These are phyloP conservation scores for Apiospora pterosperma DNA, from an alignment of 2,329 filamentous ascomycete genomes.

Conservation along the genomic window DNA sequence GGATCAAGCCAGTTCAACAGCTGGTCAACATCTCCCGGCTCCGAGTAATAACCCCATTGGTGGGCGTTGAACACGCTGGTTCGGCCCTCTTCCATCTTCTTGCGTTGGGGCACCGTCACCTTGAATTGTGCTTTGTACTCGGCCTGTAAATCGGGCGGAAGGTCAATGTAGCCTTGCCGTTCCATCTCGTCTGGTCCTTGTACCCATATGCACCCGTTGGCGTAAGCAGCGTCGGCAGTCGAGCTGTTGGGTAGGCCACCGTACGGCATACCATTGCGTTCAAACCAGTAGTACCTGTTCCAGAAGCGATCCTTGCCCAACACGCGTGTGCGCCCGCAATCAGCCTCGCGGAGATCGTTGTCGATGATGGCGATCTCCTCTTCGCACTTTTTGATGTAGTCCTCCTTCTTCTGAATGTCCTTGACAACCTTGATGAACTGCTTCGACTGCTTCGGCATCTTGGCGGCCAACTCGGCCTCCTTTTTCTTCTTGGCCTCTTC, in stretches of 20 bases:
- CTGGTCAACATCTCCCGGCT: conserved; percentile 71
- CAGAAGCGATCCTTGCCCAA: conserved; percentile 95
- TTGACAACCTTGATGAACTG: conserved; percentile 84
- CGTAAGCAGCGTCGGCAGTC: conserved; percentile 81
- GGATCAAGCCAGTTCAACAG: conserved; percentile 87
- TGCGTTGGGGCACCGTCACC: conserved; percentile 82
- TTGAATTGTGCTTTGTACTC: conserved; percentile 75
- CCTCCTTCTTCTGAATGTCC: conserved; percentile 85
- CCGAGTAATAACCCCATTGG: conserved; percentile 91
- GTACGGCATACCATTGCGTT: conserved; percentile 97
- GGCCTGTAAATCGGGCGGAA: conserved; percentile 65
- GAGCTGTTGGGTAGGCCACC: conserved; percentile 84
- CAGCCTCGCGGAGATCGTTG: conserved; percentile 88
- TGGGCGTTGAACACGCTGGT: conserved; percentile 73
- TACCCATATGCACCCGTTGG: conserved; percentile 93
- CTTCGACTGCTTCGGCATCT: conserved; percentile 76
- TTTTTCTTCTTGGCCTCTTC: conserved; percentile 68
- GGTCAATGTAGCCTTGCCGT: conserved; percentile 79
- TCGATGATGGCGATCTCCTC: conserved; percentile 82
- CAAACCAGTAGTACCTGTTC: conserved; percentile 99
- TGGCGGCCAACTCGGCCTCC: conserved; percentile 60
- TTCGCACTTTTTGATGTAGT: conserved; percentile 75
- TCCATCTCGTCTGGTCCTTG: conserved; percentile 92
- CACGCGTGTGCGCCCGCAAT: conserved; percentile 85
- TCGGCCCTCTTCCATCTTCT: conserved; percentile 77